A percentile compares a stretch with the other conserved stretches of the same genome.
Evolutionary conservation across 2,329 filamentous ascomycete genomes (phyloP).

Genomic region (Mycosphaerella sp.): DNA sequence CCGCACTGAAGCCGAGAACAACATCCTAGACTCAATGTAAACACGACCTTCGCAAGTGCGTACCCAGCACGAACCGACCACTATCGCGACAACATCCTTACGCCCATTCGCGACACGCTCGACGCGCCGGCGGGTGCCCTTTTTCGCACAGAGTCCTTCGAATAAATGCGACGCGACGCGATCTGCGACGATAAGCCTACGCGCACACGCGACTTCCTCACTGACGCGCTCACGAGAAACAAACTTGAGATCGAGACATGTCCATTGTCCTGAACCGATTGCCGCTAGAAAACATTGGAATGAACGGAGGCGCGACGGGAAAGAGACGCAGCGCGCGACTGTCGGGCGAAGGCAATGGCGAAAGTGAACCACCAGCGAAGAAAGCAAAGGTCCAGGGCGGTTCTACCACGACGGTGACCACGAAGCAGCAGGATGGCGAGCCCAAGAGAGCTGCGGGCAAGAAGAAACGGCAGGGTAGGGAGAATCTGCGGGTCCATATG

Average conservation of each 20-base stretch:
- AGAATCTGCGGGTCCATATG: constrained; percentile 4
- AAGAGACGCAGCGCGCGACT: constrained; percentile 44
- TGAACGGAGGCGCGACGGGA: constrained; percentile 43
- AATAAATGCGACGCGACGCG: constrained; percentile 12
- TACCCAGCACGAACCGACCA: background rate
- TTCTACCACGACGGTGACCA: constrained; percentile 33
- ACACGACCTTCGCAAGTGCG: constrained; percentile 2
- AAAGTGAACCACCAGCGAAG: constrained; percentile 41
- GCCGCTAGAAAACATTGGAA: constrained; percentile 43
- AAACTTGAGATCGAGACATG: constrained; percentile 25
- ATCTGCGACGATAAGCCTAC: constrained; percentile 9
- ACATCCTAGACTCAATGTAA: constrained; percentile 9
- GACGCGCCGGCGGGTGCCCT: constrained; percentile 6
- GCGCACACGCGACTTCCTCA: constrained; percentile 13
- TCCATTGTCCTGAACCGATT: constrained; percentile 36
- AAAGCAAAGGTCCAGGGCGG: constrained; percentile 36
- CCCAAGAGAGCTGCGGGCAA: constrained; percentile 30
- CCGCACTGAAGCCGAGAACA: background rate
- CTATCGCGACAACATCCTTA: constrained; percentile 8
- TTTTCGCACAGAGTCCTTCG: background rate
- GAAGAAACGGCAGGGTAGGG: constrained; percentile 33
- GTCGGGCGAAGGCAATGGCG: constrained; percentile 37
- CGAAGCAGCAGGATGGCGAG: constrained; percentile 29
- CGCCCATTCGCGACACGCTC: background rate
- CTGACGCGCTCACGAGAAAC: background rate